Evolutionary conservation across 768 basidiomycete species (phyloP), one percentile per base, ranked within the genome.

Genomic region (Leucosporidium creatinivorum): DNA sequence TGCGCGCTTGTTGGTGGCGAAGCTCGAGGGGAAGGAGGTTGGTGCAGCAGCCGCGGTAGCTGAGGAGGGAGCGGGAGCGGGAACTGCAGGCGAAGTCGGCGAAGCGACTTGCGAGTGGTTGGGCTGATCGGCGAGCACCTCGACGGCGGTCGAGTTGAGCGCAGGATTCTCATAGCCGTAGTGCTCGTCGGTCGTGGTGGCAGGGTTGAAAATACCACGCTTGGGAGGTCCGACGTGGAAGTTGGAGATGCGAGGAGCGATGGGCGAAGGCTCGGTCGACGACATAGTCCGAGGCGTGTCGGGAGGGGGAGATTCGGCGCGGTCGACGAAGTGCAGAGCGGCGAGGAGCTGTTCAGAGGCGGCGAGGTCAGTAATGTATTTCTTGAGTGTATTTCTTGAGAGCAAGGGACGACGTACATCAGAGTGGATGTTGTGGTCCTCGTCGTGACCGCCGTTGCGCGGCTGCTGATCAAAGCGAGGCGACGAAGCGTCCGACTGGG

Each of bases 1-100:
- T 49, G 91, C 91, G 70, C 87, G 85, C 74, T 84, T 88, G 23
- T 88, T 89, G 2, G 87, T 87, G 0, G 91, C 89, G 76, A 97
- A 97, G 5, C 93, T 92, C 0, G 92, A 93, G 62, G 85, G 86
- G 79, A 83, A 88, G 62, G 84, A 83, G 1, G 78, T 62, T 13
- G 67, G 63, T 23, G 65, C 74, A 25, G 73, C 73, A 28, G 70
- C 60, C 15, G 66, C 63, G 28, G 77, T 71, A 23, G 73, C 52
- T 9, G 39, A 44, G 13, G 39, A 6, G 39, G 39, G 39, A 17
- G 39, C 39, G 39, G 39, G 39, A 17, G 39, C 13, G 2, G 39
- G 15, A 17, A 15, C 39, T 44, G 39, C 13, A 44, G 39, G 39
- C 39, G 39, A 44, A 15, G 39, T 44, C 2, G 39, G 39, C 39